Conservation (phyloP, 176 grass and related monocot genomes). For the Calamus simplicifolius region DNA sequence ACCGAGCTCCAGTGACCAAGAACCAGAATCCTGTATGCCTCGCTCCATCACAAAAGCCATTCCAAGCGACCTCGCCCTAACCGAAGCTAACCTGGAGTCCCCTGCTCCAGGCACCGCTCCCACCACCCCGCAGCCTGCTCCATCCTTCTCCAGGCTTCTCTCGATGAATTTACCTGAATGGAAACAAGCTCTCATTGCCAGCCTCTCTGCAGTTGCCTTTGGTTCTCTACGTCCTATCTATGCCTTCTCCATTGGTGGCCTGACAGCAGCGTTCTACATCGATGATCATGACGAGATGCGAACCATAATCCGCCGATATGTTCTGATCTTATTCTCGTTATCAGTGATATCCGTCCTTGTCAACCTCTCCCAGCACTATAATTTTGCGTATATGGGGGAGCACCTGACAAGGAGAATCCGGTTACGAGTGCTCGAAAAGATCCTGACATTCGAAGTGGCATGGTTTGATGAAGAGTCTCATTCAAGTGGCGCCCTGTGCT, state of each 20-base stretch:
- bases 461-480: slow-evolving; percentile 96
- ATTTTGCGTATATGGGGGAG: slow-evolving; percentile 91
- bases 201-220: slow-evolving; percentile 68
- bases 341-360: slow-evolving; percentile 66
- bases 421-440: slow-evolving; percentile 72
- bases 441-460: slow-evolving; percentile 85
- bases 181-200: slow-evolving; percentile 78
- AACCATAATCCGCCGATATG: slow-evolving; percentile 57
- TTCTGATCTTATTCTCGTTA: slow-evolving; percentile 76
- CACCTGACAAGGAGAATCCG: slow-evolving; percentile 82
- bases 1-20: slow-evolving; percentile 85
- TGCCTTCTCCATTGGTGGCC: slow-evolving; percentile 79
- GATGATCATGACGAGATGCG: slow-evolving; percentile 73
- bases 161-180: slow-evolving; percentile 90
- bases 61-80: slow-evolving; percentile 59
- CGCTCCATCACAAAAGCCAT: slow-evolving; percentile 67
- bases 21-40: slow-evolving; percentile 51
- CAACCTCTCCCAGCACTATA: slow-evolving; percentile 86
- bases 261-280: slow-evolving; percentile 90
- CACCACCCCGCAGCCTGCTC: slow-evolving; percentile 27
- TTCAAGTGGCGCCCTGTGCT: slow-evolving; percentile 80
- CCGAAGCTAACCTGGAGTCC: slow-evolving; percentile 67
- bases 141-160: slow-evolving; percentile 92
- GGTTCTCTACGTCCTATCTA: slow-evolving; percentile 90
- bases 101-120: slow-evolving; percentile 8